Evolutionary conservation across 202 grass and related monocot genomes (phyloP), one percentile per base, ranked within the genome.

Genomic region (Schoenoplectus tabernaemontani): DNA sequence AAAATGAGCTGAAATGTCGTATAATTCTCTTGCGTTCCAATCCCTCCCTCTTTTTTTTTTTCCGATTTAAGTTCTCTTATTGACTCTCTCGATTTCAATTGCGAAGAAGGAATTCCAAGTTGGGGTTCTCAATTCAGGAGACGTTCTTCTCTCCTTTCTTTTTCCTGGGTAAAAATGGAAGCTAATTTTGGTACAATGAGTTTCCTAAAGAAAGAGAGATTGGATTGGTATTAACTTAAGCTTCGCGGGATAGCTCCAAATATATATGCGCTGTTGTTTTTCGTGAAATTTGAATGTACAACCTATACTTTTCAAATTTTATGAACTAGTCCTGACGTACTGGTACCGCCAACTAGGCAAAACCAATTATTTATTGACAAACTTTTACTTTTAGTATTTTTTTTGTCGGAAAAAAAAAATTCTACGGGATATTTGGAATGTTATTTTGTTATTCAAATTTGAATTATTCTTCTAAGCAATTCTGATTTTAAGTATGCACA

Each of bases 221-320:
- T n/a, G n/a, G n/a, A n/a, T 70, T 37, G 63, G 16, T 15, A 72
- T 16, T 9, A 4, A n/a, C 53, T 19, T 53, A 64, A 32, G 36
- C 43, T 83, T 74, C 22, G 53, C 30, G 53, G 69, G 37, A 30
- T 83, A 44, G 65, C 67, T 83, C 67, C 42, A 57, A 73, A 71
- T 83, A 42, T 83, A 71, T 83, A 71, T 74, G 54, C 67, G 50
- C 81, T 83, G 51, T 73, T 61, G 13, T 50, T 72, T 48, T 57
- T 61, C 9, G 3, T 28, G 23, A 20, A 17, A 54, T 72, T 71
- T 72, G 13, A 48, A 82, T 33, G 28, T 9, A 42, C 16, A 22
- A 3, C 47, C 80, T 42, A 57, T 47, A 67, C 53, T 71, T 72
- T 39, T 70, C 43, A 9, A 78, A 19, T 36, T 80, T 80, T 76